Base-by-base conservation (phyloP, 2,329 filamentous ascomycete species). In the Thermomyces lanuginosus region DNA sequence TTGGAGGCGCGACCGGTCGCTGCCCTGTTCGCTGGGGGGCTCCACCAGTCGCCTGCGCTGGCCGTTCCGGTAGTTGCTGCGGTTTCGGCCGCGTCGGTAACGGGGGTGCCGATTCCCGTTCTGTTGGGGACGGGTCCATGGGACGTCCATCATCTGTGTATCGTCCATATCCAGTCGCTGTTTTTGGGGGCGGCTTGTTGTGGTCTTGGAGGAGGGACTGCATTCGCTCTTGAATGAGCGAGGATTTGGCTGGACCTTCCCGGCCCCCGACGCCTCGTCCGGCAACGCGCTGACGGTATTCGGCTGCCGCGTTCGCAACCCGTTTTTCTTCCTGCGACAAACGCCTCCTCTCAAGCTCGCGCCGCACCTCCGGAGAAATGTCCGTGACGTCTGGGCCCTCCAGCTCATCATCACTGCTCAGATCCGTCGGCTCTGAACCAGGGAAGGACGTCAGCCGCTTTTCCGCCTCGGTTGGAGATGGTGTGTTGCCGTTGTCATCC, bases 201-300 rank as follows among this genome's bases (percentile, higher is more conserved):
- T 76, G 81, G 43, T 93, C 84, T 34, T 74, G 41, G 9, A 98
- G 59, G 26, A 95, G 61, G 26, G 71, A 81, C 56, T 91, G 80
- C 29, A 98, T 81, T 36, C 86, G 76, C 45, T 80, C 83, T 48
- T 95, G 83, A 41, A 98, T 98, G 14, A 76, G 79, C n/a, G 73
- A 69, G 10, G 83, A 82, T 63, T 69, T 44, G 55, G 66, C 50
- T n/a, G n/a, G n/a, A 63, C 69, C 30, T 64, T 69, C 29, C 54
- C 53, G 9, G 56, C 58, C 10, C 48, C 58, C 32, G 1, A 20
- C 10, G n/a, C 64, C 68, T 28, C 69, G 63, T 27, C 71, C 66
- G 1, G 76, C 70, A 20, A 92, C 58, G 12, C 77, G 72, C 40
- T 73, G 72, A 17, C 78, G 72, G 49, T 95, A 92, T 51, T 92